These are phyloP conservation scores for Talaromyces wortmannii DNA, from an alignment of 495 filamentous ascomycete genomes.

Conservation along the genomic window DNA sequence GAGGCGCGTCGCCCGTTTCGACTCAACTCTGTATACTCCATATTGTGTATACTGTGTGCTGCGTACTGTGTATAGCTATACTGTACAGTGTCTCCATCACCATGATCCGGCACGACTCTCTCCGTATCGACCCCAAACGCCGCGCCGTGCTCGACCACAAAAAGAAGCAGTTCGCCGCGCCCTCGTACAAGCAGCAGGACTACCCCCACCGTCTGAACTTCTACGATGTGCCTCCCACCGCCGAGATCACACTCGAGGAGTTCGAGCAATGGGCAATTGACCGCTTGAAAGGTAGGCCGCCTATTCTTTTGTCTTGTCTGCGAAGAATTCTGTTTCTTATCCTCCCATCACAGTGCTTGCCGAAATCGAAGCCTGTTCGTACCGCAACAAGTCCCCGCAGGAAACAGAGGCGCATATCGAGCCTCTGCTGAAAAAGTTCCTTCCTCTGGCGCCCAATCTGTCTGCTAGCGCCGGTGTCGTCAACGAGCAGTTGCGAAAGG, in stretches of 20 bases:
- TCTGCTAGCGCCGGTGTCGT: slow-evolving; percentile 44
- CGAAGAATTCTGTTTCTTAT: background rate
- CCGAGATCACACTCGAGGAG: slow-evolving; percentile 92
- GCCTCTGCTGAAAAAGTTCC: slow-evolving; percentile 75
- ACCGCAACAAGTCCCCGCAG: slow-evolving; percentile 74
- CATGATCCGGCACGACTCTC: slow-evolving; percentile 68
- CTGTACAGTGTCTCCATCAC: slow-evolving; percentile 10
- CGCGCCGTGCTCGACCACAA: slow-evolving; percentile 67
- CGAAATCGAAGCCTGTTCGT: slow-evolving; percentile 92
- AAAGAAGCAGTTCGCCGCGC: slow-evolving; percentile 77
- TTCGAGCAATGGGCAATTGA: slow-evolving; percentile 99
- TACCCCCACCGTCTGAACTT: slow-evolving; percentile 89
- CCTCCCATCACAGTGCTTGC: slow-evolving; percentile 61
- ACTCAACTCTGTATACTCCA: background rate
- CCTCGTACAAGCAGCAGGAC: slow-evolving; percentile 61
- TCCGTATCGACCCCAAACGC: slow-evolving; percentile 76
- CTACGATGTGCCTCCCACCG: slow-evolving; percentile 81
- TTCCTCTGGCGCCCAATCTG: slow-evolving; percentile 75
- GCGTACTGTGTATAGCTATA: background rate
- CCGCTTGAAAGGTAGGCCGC: slow-evolving; percentile 61
- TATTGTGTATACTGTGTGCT: background rate
- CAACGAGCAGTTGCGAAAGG: slow-evolving; percentile 48
- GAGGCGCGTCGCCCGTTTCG: background rate
- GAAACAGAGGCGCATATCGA: slow-evolving; percentile 77
- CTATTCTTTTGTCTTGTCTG: no score